Evolutionary conservation across 2,329 filamentous ascomycete species (phyloP), one percentile per base, ranked within the genome.

Genomic region (Paraphoma chrysanthemicola): DNA sequence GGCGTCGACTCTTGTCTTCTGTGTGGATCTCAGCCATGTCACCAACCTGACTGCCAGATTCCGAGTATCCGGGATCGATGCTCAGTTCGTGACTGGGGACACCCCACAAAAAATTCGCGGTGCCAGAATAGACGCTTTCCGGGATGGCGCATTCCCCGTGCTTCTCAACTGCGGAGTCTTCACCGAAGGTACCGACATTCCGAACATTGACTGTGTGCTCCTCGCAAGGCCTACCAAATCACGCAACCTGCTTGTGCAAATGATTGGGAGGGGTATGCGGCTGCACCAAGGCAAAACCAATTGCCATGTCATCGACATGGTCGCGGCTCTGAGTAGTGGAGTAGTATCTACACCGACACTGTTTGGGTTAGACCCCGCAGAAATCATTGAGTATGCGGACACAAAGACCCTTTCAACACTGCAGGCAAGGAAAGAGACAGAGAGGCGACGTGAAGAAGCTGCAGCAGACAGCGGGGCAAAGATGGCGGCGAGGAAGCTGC

Each of bases 221-320:
- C 83, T 99, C 8, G 93, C 90, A 3, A 83, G 95, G 23, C 95
- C 95, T 0, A 99, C 95, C 1, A 88, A 89, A 65, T 98, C 95
- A 14, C 88, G 91, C n/a, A 98, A 97, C 67, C 81, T 99, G 2
- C 85, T 99, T 1, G 88, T 98, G 0, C 95, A 99, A 77, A 99
- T 99, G 95, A 97, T 99, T 59, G 95, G 95, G 0, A 86, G 95
- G 67, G 95, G 95, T 4, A 91, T 99, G 87, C 87, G 95, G 42
- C 79, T 97, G 39, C 85, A 92, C 72, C 82, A 88, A 0, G 90
- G 86, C 11, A 99, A 99, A 77, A 80, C 88, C 39, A 87, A 98
- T 70, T 99, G 95, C 66, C 95, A 98, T 74, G 83, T 99, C 57
- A 96, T 99, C 69, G 95, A 99, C 76, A 93, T 99, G 87, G 95